A percentile compares a stretch with the other conserved stretches of the same genome.
Evolutionary conservation across 2,329 filamentous ascomycete species (phyloP).

Genomic region (Claviceps sp.): DNA sequence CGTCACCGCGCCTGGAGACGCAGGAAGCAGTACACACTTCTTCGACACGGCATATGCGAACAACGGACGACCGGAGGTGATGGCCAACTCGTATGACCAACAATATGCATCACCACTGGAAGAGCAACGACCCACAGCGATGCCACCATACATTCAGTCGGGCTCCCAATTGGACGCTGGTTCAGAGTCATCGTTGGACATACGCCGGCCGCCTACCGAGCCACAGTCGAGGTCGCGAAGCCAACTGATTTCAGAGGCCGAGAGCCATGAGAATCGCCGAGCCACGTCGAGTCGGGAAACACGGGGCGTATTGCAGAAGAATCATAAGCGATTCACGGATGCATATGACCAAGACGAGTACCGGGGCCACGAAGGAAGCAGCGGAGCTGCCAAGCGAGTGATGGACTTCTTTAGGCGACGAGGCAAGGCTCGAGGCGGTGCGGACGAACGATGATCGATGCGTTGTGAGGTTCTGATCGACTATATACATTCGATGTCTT

Average conservation of each 20-base stretch:
- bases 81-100: slow-evolving; percentile 24
- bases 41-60: slow-evolving; percentile 28
- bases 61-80: slow-evolving; percentile 20
- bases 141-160: slow-evolving; percentile 32
- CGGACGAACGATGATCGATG: slow-evolving; percentile 31
- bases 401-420: slow-evolving; percentile 97
- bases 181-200: slow-evolving; percentile 42
- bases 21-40: slow-evolving; percentile 22
- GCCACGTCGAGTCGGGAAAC: slow-evolving; percentile 24
- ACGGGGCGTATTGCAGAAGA: slow-evolving; percentile 61
- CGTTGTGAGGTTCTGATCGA: neutral
- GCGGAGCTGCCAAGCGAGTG: slow-evolving; percentile 75
- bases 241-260: slow-evolving; percentile 27
- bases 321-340: slow-evolving; percentile 76
- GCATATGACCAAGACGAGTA: slow-evolving; percentile 66
- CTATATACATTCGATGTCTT: no score
- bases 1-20: slow-evolving; percentile 23
- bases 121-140: slow-evolving; percentile 25
- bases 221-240: slow-evolving; percentile 30
- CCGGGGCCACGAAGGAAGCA: slow-evolving; percentile 64
- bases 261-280: slow-evolving; percentile 28
- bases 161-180: slow-evolving; percentile 34
- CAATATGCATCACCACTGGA: slow-evolving; percentile 28
- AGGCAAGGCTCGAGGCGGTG: slow-evolving; percentile 57
- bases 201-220: slow-evolving; percentile 27